Evolutionary conservation across 2,329 filamentous ascomycete genomes (phyloP).

Genomic region (Pseudogymnoascus sp.): DNA sequence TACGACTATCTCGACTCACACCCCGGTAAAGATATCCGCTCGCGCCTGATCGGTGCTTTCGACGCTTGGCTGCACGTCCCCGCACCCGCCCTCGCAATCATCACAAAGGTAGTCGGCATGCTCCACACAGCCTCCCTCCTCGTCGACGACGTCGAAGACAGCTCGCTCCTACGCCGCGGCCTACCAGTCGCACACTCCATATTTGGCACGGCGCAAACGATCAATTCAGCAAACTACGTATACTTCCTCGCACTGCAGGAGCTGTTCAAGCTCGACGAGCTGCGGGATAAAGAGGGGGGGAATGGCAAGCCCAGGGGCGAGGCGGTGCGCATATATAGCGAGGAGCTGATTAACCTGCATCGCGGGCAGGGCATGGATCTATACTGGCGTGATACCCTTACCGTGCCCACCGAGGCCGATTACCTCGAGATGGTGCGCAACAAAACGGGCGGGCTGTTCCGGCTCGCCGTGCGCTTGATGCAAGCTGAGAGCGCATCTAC

Average conservation of each 20-base stretch:
- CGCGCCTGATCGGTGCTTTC: constrained; percentile 72
- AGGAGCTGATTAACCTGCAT: constrained; percentile 78
- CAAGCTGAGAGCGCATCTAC: constrained; percentile 56
- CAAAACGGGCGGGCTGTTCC: constrained; percentile 83
- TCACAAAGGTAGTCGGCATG: constrained; percentile 76
- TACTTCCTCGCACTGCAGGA: constrained; percentile 76
- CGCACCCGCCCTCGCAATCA: constrained; percentile 57
- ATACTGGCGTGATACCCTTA: constrained; percentile 80
- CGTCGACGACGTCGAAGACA: constrained; percentile 84
- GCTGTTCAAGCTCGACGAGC: constrained; percentile 62
- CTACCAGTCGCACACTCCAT: constrained; percentile 77
- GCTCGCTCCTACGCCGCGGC: constrained; percentile 65
- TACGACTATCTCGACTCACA: constrained; percentile 74
- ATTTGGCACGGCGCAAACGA: constrained; percentile 79
- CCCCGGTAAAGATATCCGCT: constrained; percentile 78
- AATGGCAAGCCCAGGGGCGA: not conserved
- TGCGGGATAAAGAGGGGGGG: constrained; percentile 28
- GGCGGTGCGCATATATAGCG: constrained; percentile 64
- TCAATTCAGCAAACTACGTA: constrained; percentile 85
- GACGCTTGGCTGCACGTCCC: constrained; percentile 75
- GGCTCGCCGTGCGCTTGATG: constrained; percentile 80
- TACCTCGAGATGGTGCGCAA: constrained; percentile 93
- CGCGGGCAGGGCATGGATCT: constrained; percentile 86
- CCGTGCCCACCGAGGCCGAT: constrained; percentile 77
- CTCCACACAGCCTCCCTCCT: constrained; percentile 77